Evolutionary conservation across 2,329 filamentous ascomycete genomes (phyloP).

Genomic region (Neurospora sp.): DNA sequence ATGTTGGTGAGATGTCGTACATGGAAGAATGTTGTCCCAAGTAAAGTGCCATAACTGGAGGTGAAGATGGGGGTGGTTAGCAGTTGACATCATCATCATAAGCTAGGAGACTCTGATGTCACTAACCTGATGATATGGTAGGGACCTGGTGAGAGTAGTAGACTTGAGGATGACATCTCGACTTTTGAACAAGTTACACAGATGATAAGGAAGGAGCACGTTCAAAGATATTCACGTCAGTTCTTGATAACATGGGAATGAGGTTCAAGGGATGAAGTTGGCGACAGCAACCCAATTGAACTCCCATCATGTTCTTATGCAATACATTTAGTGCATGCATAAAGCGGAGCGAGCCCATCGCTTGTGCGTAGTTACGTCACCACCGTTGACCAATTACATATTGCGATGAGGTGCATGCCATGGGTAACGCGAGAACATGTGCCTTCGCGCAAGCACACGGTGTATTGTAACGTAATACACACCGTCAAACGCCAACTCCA

Average conservation of each 20-base stretch:
- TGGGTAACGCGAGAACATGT: slow-evolving; percentile 15
- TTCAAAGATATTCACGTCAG: neutral
- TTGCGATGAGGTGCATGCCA: neutral
- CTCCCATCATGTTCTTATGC: neutral
- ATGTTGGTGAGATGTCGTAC: slow-evolving; percentile 27
- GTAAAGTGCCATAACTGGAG: slow-evolving; percentile 70
- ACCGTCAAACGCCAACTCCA: neutral
- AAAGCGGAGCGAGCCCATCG: neutral
- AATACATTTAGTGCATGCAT: neutral
- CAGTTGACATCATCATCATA: slow-evolving; percentile 1
- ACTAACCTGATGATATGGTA: slow-evolving; percentile 62
- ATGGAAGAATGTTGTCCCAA: slow-evolving; percentile 83
- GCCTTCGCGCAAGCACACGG: slow-evolving; percentile 9
- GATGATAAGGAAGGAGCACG: neutral
- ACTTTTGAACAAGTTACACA: neutral
- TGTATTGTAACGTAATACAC: neutral
- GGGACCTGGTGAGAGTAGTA: slow-evolving; percentile 56
- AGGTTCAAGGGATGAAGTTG: slow-evolving; percentile 6
- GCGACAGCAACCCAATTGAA: neutral
- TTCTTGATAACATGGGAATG: neutral
- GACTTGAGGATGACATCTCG: slow-evolving; percentile 38
- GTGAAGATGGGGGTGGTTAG: slow-evolving; percentile 6
- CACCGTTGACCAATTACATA: neutral
- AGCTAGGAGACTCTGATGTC: neutral
- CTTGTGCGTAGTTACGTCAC: neutral